phyloP scores from a whole-genome alignment of 2,329 filamentous ascomycete species.

The Paracoccidioides brasiliensis region DNA sequence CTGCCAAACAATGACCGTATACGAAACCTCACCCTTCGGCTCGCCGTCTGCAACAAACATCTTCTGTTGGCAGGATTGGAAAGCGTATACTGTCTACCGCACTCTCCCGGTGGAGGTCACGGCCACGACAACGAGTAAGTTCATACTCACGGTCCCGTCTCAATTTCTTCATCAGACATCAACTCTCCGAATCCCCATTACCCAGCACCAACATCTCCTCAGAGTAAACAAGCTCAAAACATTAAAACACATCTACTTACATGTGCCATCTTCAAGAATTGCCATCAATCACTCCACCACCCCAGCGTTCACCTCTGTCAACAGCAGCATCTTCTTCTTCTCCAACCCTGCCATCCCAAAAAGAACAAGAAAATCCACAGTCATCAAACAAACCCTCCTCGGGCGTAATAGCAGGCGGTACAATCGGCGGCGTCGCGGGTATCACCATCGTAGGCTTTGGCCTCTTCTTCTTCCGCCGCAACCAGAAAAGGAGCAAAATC shows the following conservation, averaged over 20 bases:
- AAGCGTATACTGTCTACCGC: conserved; percentile 2
- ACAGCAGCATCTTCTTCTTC: background rate
- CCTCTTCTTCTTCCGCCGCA: background rate
- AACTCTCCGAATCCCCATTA: too few species aligned
- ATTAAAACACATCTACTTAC: background rate
- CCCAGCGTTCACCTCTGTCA: background rate
- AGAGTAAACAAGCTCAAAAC: background rate
- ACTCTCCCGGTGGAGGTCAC: background rate
- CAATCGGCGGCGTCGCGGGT: background rate
- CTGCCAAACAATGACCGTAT: conserved; percentile 3
- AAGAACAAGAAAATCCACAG: background rate
- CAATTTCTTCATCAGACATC: too few species aligned
- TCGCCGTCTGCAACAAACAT: conserved; percentile 3
- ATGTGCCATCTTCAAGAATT: background rate
- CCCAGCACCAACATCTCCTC: background rate
- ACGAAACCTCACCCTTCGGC: conserved; percentile 1
- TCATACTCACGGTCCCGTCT: too few species aligned
- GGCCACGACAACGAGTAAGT: background rate
- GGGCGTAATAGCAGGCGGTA: background rate
- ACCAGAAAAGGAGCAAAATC: background rate
- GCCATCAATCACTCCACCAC: background rate
- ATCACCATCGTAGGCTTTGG: background rate
- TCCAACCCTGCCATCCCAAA: background rate
- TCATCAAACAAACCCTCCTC: background rate
- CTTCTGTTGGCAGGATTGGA: conserved; percentile 2